Percentiles rank a stretch among this genome's conserved stretches.
These are phyloP conservation scores for Stevia rebaudiana DNA, from an alignment of 140 eudicot genomes.

Conservation along the genomic window DNA sequence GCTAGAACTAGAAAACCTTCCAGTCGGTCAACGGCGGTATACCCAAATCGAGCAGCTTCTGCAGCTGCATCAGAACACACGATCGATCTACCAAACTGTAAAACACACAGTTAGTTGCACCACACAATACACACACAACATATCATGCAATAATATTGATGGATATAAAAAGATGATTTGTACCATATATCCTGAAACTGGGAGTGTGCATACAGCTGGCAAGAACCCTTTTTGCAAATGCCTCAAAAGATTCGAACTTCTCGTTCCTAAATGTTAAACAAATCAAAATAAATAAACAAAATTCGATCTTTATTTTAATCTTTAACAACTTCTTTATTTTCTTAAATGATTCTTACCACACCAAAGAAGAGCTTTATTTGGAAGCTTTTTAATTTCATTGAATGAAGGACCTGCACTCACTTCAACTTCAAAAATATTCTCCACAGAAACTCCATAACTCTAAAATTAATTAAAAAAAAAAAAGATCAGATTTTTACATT, in stretches of 20 bases:
- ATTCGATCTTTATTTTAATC: no score
- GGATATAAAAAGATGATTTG: background rate
- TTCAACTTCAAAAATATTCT: constrained; percentile 63
- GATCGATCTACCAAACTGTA: constrained; percentile 82
- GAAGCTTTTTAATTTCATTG: constrained; percentile 63
- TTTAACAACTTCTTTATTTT: background rate
- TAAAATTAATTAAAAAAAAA: constrained; percentile 8
- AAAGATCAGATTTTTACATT: background rate
- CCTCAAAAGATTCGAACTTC: constrained; percentile 73
- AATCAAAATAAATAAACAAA: background rate
- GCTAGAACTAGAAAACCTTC: constrained; percentile 85
- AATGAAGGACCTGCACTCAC: constrained; percentile 62
- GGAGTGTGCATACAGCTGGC: constrained; percentile 67
- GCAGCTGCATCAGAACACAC: constrained; percentile 95
- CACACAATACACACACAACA: background rate
- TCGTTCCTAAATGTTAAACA: constrained; percentile 43
- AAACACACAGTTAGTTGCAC: background rate
- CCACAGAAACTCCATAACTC: constrained; percentile 72
- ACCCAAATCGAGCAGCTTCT: constrained; percentile 81
- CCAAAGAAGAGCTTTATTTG: constrained; percentile 83
- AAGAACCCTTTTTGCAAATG: constrained; percentile 83
- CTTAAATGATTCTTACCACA: constrained; percentile 59
- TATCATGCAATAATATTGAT: background rate
- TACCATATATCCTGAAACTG: constrained; percentile 90
- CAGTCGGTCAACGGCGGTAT: constrained; percentile 73